Percentiles rank a stretch among this genome's conserved stretches.
phyloP scores from a whole-genome alignment of 495 filamentous ascomycete genomes.

The Margaritispora aquatica region DNA sequence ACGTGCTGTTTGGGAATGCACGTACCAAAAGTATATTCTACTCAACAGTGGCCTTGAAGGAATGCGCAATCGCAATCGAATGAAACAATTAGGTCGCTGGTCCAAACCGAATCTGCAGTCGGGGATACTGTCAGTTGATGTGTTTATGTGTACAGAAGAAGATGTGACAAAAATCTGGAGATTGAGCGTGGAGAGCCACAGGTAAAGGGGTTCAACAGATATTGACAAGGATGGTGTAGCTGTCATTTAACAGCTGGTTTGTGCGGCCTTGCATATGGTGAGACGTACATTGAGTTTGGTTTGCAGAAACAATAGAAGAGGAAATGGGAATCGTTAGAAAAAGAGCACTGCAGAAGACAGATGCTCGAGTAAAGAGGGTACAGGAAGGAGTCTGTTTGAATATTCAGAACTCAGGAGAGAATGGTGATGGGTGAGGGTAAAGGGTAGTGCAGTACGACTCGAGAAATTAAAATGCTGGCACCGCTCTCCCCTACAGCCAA shows the following conservation, averaged over 20 bases:
- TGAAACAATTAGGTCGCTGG: background rate
- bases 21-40: constrained; percentile 18
- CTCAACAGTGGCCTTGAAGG: constrained; percentile 5
- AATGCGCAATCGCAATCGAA: constrained; percentile 7
- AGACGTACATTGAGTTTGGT: background rate
- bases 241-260: constrained; percentile 15
- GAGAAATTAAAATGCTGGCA: constrained; percentile 6
- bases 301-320: background rate
- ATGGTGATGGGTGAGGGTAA: too few relatives aligned
- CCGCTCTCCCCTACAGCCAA: background rate
- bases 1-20: constrained; percentile 1
- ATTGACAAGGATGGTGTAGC: constrained; percentile 22
- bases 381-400: background rate
- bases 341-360: background rate
- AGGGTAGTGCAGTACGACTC: constrained; percentile 7
- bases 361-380: background rate
- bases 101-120: constrained; percentile 7
- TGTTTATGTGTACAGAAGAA: constrained; percentile 3
- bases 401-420: constrained; percentile 3
- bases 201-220: constrained; percentile 16
- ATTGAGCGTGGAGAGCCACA: constrained; percentile 6
- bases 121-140: constrained; percentile 7
- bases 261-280: background rate
- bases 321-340: background rate
- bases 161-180: constrained; percentile 13